Conservation (phyloP, 345 rosid species). For the Psidium guajava region DNA sequence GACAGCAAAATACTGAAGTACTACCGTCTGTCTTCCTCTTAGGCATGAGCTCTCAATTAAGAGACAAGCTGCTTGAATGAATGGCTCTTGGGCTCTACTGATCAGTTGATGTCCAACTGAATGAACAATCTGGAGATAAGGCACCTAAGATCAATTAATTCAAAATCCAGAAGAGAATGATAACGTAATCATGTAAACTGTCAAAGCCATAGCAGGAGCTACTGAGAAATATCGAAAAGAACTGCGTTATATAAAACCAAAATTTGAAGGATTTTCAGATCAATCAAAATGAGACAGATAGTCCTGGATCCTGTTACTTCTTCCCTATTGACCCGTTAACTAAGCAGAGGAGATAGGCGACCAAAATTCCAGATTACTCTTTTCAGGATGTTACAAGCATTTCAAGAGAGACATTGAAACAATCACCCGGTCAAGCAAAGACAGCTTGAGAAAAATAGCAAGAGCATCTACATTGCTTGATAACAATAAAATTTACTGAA, state of each 20-base stretch:
- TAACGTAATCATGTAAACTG: not conserved
- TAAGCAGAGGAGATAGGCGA: not conserved
- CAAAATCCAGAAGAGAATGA: not conserved
- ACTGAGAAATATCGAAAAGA: not conserved
- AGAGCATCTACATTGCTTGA: not conserved
- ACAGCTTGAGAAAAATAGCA: not conserved
- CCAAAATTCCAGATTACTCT: not conserved
- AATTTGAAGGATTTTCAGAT: not conserved
- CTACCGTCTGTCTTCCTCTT: not conserved
- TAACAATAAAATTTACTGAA: not conserved
- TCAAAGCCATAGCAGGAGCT: not conserved
- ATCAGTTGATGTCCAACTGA: slow-evolving; percentile 31
- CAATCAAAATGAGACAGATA: not conserved
- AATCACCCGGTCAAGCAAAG: not conserved
- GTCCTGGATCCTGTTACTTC: not conserved
- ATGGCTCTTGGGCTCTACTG: not conserved
- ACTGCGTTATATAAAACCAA: not conserved
- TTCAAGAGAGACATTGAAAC: not conserved
- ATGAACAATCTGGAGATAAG: slow-evolving; percentile 27
- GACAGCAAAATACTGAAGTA: not conserved
- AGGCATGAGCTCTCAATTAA: not conserved
- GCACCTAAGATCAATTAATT: not conserved
- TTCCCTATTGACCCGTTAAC: not conserved
- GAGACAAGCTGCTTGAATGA: not conserved
- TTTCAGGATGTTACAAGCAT: not conserved